Base-by-base conservation (phyloP, 2,329 filamentous ascomycete genomes). In the Leptographium lundbergii region DNA sequence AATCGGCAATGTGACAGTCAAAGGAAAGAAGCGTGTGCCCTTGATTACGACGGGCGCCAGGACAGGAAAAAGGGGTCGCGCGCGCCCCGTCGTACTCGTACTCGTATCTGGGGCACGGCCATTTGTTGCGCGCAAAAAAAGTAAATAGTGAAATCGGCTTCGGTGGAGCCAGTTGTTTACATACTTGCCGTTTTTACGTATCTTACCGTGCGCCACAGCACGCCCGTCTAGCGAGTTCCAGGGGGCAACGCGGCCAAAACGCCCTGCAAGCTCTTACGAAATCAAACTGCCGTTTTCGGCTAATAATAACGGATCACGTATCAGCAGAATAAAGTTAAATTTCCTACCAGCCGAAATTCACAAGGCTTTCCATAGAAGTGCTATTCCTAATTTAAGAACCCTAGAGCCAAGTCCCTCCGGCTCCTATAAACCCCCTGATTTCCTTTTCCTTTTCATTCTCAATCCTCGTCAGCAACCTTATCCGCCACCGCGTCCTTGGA, bases 391-490 rank as follows among this genome's bases (percentile, higher is more conserved):
- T 14, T 39, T 14, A 39, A 39, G 4, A 39, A 17, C 36, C 36
- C 36, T 39, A 39, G 36, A 39, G 14, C 14, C 14, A 39, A 17
- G 17, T 13, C 36, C 36, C 36, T 17, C 36, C 13, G 14, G 36
- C 14, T 39, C 36, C 27, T 29, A 34, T 34, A 39, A 5, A 17
- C 4, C 36, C 9, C 42, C 27, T 22, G 13, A 13, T 34, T 10
- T 11, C 32, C 2, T 6, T 24, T 3, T 22, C 6, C 2, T 47
- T 24, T 32, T 14, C 34, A n/a, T 25, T 24, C 2, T 34, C 29
- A 24, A 14, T 80, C 77, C 66, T 80, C 77, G 57, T 80, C 77
- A 13, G 76, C 74, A 45, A 79, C 73, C 67, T 79, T 79, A 61
- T 80, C 77, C 4, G 75, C 75, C 3, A 80, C 75, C 69, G 76